Conservation (phyloP, 208 protist species). For the Blastocrithidia nonstop region DNA sequence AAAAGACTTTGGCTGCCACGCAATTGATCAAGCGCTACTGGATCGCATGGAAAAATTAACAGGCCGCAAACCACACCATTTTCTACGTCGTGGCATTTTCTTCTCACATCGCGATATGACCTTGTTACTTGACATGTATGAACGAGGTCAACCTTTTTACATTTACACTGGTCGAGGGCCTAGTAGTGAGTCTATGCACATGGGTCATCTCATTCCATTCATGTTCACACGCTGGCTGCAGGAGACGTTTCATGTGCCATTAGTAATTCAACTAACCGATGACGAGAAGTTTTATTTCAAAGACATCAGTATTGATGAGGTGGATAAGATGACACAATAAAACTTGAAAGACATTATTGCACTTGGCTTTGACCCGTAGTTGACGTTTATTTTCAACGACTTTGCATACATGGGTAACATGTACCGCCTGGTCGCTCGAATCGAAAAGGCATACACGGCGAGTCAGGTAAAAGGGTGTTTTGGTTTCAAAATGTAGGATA, state of each 20-base stretch:
- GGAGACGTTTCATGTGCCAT: conserved; percentile 96
- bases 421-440: conserved; percentile 93
- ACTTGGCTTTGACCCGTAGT: conserved; percentile 95
- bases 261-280: conserved; percentile 99
- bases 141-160: conserved; percentile 95
- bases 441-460: conserved; percentile 91
- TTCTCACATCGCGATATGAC: conserved; percentile 98
- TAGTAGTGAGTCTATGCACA: conserved; percentile 95
- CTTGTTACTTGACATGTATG: conserved; percentile 93
- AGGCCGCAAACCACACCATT: conserved; percentile 74
- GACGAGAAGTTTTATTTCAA: conserved; percentile 99
- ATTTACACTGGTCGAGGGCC: conserved; percentile 99
- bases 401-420: conserved; percentile 94
- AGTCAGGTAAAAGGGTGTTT: conserved; percentile 93
- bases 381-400: conserved; percentile 99
- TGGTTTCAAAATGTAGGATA: conserved; percentile 92
- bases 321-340: conserved; percentile 86
- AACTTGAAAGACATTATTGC: conserved; percentile 99
- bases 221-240: conserved; percentile 99
- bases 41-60: conserved; percentile 80
- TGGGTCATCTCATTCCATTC: conserved; percentile 99
- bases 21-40: conserved; percentile 69
- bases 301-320: conserved; percentile 88
- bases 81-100: conserved; percentile 91
- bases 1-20: conserved; percentile 78